Evolutionary conservation across 192 early-diverging fungal species (phyloP).

Genomic region (Umbelopsis sp.): DNA sequence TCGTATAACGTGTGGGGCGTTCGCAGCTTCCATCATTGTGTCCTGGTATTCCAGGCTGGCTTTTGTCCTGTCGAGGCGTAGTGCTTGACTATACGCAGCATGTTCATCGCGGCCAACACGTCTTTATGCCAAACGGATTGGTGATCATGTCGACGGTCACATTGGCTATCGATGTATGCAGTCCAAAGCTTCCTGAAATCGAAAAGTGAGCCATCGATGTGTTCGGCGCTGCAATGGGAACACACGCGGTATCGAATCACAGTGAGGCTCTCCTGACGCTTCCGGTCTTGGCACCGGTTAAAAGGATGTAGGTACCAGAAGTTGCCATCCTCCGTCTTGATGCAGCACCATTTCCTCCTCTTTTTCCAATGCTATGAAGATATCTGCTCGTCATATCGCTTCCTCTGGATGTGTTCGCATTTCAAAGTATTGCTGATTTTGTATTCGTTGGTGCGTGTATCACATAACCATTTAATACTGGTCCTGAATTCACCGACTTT

Average conservation of each 20-base stretch:
- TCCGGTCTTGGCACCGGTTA: not conserved
- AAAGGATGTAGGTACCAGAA: not conserved
- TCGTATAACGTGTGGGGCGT: conserved; percentile 1
- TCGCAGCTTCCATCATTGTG: not conserved
- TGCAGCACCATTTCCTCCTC: conserved; percentile 5
- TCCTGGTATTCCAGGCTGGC: not conserved
- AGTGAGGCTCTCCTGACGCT: not conserved
- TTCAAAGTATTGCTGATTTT: not conserved
- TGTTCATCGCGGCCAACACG: not conserved
- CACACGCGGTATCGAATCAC: not conserved
- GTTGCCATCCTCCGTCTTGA: not conserved
- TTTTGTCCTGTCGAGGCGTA: not conserved
- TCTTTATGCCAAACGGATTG: conserved; percentile 8
- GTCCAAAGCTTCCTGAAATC: not conserved
- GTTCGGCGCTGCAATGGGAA: not conserved
- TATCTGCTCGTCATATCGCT: not conserved
- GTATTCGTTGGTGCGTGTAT: not conserved
- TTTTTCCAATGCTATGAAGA: not conserved
- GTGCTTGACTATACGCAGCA: not conserved
- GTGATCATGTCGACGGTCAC: not conserved
- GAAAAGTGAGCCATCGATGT: not conserved
- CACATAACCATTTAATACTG: not conserved
- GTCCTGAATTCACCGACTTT: conserved; percentile 7
- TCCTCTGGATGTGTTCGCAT: not conserved
- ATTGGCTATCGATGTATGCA: too few relatives aligned